Conservation (phyloP, 2,329 filamentous ascomycete genomes). For the Neopestalotiopsis sp. region DNA sequence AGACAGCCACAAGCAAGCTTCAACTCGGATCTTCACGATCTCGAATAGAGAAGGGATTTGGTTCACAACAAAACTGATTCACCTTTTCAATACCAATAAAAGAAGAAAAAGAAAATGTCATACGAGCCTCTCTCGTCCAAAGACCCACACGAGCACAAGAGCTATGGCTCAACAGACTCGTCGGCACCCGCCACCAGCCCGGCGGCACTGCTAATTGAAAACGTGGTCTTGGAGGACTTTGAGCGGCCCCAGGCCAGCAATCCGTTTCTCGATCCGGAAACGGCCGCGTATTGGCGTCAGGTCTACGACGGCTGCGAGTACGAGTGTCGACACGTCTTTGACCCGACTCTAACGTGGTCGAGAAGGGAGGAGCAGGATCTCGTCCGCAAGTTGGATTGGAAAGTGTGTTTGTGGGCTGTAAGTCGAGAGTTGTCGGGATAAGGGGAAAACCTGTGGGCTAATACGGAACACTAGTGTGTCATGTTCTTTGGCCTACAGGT, state of each 20-base stretch:
- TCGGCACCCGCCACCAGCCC: background rate
- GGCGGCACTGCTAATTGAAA: conserved; percentile 1
- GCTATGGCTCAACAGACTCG: conserved; percentile 11
- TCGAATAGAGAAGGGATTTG: background rate
- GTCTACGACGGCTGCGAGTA: conserved; percentile 46
- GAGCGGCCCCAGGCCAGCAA: conserved; percentile 24
- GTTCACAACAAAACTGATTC: background rate
- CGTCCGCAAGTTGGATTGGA: conserved; percentile 51
- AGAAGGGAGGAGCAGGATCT: conserved; percentile 56
- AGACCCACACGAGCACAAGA: conserved; percentile 17
- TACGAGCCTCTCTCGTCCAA: conserved; percentile 12
- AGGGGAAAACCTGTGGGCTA: conserved; percentile 7
- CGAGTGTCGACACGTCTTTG: conserved; percentile 60
- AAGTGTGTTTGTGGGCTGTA: conserved; percentile 46
- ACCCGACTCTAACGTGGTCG: conserved; percentile 57
- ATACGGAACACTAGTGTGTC: conserved; percentile 42
- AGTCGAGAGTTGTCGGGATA: background rate
- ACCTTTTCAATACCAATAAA: background rate
- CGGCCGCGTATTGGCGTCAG: conserved; percentile 37
- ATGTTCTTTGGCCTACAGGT: conserved; percentile 68
- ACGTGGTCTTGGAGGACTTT: conserved; percentile 2
- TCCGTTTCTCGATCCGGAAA: conserved; percentile 34
- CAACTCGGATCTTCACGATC: background rate
- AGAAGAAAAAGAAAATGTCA: background rate
- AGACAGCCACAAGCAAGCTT: background rate